Percentiles rank a stretch among this genome's conserved stretches.
phyloP scores from a whole-genome alignment of 306 rosid genomes.

The Argentina anserina region DNA sequence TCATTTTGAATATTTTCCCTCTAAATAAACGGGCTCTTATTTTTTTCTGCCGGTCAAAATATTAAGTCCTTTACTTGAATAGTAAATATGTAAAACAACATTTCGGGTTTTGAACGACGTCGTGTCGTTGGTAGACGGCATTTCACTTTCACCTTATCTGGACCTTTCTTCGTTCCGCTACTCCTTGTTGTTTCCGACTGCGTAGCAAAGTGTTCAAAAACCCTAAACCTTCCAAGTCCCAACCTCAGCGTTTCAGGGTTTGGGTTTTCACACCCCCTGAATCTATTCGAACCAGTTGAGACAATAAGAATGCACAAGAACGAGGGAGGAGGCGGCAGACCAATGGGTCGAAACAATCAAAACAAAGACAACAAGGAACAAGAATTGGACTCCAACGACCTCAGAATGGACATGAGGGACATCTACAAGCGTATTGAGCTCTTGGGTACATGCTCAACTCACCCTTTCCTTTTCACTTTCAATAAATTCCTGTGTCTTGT shows the following conservation, averaged over 20 bases:
- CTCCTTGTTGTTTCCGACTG: no score
- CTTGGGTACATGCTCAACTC: not conserved
- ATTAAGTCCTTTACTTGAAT: no score
- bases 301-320: slow-evolving; percentile 5
- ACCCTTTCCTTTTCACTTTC: not conserved
- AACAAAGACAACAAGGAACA: not conserved
- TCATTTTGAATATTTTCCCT: no score
- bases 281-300: not conserved
- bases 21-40: no score
- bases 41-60: no score
- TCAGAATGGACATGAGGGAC: slow-evolving; percentile 1
- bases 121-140: no score
- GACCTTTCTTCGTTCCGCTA: no score
- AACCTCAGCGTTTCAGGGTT: not conserved
- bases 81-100: no score
- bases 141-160: no score
- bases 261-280: not conserved
- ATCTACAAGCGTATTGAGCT: slow-evolving; percentile 10
- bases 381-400: not conserved
- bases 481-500: not conserved
- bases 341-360: not conserved
- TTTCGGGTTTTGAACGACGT: no score
- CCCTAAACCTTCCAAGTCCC: no score
- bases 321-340: not conserved
- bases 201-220: no score